Percentiles rank a stretch among this genome's conserved stretches.
Evolutionary conservation across 78 protist genomes (phyloP).

Genomic region (Dictyostelium brefeldianum): DNA sequence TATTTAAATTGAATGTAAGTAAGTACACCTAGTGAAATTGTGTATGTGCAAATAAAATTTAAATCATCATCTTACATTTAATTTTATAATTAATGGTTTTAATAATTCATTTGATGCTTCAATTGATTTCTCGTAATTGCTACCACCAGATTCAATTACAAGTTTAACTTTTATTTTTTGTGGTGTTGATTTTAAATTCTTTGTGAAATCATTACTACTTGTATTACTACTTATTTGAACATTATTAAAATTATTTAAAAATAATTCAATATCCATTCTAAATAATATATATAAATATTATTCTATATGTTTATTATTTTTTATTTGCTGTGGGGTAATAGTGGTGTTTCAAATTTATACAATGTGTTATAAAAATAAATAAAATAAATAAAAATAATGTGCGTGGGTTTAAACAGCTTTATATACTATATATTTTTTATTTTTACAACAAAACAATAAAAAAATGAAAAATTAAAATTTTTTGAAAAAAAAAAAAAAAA

Average conservation of each 20-base stretch:
- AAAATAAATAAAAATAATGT: too few species aligned
- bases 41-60: too few species aligned
- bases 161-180: conserved; percentile 32
- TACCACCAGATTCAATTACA: conserved; percentile 24
- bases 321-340: too few species aligned
- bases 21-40: too few species aligned
- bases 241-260: neutral
- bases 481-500: too few species aligned
- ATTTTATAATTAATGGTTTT: conserved; percentile 38
- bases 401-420: too few species aligned
- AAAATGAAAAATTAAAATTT: too few species aligned
- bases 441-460: too few species aligned
- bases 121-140: conserved; percentile 34
- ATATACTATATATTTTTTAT: too few species aligned
- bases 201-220: too few species aligned
- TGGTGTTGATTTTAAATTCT: neutral
- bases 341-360: too few species aligned
- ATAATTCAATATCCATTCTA: conserved; percentile 33
- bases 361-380: neutral
- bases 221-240: neutral
- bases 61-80: conserved; percentile 45
- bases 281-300: neutral
- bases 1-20: too few species aligned
- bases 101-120: conserved; percentile 32
- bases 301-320: neutral